Conservation (phyloP, 495 filamentous ascomycete genomes). For the Podospora comata region DNA sequence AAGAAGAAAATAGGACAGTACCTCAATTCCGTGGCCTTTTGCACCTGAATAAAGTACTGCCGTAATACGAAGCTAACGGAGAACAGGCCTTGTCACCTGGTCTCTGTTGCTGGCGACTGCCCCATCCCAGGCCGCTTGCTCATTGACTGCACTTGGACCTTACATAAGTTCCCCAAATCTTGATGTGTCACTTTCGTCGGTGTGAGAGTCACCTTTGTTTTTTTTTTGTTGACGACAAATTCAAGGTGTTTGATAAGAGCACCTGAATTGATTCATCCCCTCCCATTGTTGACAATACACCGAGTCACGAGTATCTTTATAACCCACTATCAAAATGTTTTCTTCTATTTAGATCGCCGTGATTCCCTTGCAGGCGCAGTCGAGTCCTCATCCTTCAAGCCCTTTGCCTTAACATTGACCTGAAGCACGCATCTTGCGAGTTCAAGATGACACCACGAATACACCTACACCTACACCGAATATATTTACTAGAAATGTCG, state of each 20-base stretch:
- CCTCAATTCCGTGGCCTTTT: neutral
- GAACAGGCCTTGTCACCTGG: neutral
- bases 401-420: neutral
- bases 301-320: neutral
- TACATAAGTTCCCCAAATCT: constrained; percentile 5
- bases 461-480: constrained; percentile 36
- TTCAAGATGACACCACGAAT: constrained; percentile 62
- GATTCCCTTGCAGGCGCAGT: constrained; percentile 1
- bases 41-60: neutral
- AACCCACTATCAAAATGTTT: constrained; percentile 17
- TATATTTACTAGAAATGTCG: constrained; percentile 1
- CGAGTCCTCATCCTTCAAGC: neutral
- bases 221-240: neutral
- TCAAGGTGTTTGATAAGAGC: neutral
- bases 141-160: neutral
- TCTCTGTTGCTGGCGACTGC: neutral
- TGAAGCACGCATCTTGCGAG: neutral
- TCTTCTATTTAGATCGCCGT: constrained; percentile 14
- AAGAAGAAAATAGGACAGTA: neutral
- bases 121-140: neutral
- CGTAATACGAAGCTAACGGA: neutral
- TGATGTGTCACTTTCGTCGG: neutral
- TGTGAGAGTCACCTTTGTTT: neutral
- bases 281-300: neutral
- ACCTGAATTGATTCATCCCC: neutral